Percentiles rank a stretch among this genome's conserved stretches.
Evolutionary conservation across 2,329 filamentous ascomycete genomes (phyloP).

Genomic region (Cadophora sp.): DNA sequence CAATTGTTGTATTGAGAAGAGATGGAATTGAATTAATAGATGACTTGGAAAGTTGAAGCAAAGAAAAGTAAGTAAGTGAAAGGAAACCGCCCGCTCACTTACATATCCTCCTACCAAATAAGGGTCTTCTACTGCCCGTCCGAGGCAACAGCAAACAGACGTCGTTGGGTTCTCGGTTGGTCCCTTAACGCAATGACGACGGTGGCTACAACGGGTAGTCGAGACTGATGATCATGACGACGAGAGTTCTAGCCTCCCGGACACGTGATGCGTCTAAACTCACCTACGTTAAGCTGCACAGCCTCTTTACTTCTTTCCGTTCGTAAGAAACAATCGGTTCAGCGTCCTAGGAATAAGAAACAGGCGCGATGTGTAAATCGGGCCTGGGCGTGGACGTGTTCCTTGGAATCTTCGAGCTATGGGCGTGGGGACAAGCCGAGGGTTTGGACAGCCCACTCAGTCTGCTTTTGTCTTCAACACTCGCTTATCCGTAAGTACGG

Average conservation of each 20-base stretch:
- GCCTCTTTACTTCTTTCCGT: neutral
- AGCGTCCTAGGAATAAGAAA: neutral
- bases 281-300: neutral
- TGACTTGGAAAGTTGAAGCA: neutral
- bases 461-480: neutral
- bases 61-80: neutral
- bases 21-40: neutral
- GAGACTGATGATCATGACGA: constrained; percentile 1
- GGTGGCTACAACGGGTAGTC: neutral
- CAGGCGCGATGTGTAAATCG: constrained; percentile 10
- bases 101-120: constrained; percentile 2
- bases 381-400: neutral
- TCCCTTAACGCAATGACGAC: neutral
- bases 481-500: no score
- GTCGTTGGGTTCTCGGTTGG: neutral
- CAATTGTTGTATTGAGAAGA: neutral
- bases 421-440: neutral
- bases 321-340: neutral
- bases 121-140: neutral
- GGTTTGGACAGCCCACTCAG: neutral
- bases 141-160: constrained; percentile 8
- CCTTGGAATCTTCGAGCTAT: constrained; percentile 3
- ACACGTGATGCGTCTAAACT: constrained; percentile 9
- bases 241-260: neutral
- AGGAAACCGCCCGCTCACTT: neutral